These are phyloP conservation scores for Lentithecium fluviatile DNA, from an alignment of 495 filamentous ascomycete genomes.

Conservation along the genomic window DNA sequence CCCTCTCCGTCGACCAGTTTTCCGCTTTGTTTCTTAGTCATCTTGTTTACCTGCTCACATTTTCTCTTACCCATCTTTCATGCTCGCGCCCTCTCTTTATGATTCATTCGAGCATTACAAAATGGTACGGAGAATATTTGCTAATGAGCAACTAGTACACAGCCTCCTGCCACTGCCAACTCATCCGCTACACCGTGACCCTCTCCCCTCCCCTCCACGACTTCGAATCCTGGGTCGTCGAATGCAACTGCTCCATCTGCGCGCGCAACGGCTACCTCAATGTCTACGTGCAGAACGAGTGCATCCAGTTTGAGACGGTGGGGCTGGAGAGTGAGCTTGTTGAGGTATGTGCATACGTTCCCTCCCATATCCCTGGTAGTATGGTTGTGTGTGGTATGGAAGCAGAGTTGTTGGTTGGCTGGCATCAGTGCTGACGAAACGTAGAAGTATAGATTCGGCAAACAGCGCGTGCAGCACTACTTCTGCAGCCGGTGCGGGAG, in stretches of 20 bases:
- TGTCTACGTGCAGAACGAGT: conserved; percentile 41
- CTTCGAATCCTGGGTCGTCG: conserved; percentile 34
- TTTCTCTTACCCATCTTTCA: too few species aligned
- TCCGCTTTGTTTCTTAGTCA: too few species aligned
- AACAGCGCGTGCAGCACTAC: conserved; percentile 43
- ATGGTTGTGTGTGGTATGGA: too few species aligned
- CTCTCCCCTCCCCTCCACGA: conserved; percentile 39
- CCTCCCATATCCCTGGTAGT: neutral
- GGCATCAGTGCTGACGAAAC: too few species aligned
- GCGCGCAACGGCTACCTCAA: conserved; percentile 46
- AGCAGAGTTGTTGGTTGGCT: too few species aligned
- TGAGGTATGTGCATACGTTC: conserved; percentile 17
- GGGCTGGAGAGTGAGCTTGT: conserved; percentile 17
- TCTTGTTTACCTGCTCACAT: too few species aligned
- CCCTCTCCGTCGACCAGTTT: too few species aligned
- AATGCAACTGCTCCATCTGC: conserved; percentile 50
- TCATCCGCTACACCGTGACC: conserved; percentile 32
- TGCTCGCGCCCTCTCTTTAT: too few species aligned
- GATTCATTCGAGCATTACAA: too few species aligned
- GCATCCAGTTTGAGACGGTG: conserved; percentile 35
- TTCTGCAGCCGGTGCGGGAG: conserved; percentile 49
- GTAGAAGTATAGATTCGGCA: conserved; percentile 43
- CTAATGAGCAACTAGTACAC: conserved; percentile 32
- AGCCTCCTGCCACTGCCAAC: conserved; percentile 31
- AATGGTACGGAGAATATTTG: neutral